Evolutionary conservation across 192 early-diverging fungal genomes (phyloP), one percentile per base, ranked within the genome.

Genomic region (Coemansia sp.): DNA sequence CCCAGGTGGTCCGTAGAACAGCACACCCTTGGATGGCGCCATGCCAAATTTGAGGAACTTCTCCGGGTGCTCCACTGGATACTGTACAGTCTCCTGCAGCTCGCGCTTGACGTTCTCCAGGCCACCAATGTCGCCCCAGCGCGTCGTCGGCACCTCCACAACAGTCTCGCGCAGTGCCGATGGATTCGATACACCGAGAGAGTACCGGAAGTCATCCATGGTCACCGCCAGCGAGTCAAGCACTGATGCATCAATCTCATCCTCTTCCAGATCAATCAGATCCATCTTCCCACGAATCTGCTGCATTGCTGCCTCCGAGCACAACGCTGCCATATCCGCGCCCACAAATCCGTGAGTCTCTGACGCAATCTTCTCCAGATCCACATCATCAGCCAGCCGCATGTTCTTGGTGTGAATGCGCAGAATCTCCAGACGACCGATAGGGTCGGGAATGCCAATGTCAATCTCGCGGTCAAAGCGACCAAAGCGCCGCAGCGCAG

Each of bases 211-310:
- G 89, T 99, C 95, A 64, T 96, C 96, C 93, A 93, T 94, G 32
- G 96, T 92, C 19, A 99, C 94, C 11, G 97, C 95, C 58, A 99
- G 82, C 15, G 88, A 90, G 75, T 98, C 94, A 35, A 99, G 84
- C 38, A 98, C 92, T 68, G 96, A 94, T 35, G 96, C 95, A 67
- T 98, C 97, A 64, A 99, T 97, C 47, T 94, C 95, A 24, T 98
- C 97, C 65, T 99, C 96, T 59, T 99, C 97, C 4, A 98, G 81
- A 70, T 98, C 97, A 78, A 99, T 97, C 39, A 90, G 80, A 60
- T 99, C 96, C 96, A 98, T 97, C 88, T 98, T 99, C 72, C 95
- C 97, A 67, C 96, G 93, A 66, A 98, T 99, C 82, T 98, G 96
- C 82, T 98, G 96, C 94, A 98, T 98, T 32, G 97, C 97, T 14